Conservation (phyloP, 768 basidiomycete genomes). For the Leucogyrophana mollusca region DNA sequence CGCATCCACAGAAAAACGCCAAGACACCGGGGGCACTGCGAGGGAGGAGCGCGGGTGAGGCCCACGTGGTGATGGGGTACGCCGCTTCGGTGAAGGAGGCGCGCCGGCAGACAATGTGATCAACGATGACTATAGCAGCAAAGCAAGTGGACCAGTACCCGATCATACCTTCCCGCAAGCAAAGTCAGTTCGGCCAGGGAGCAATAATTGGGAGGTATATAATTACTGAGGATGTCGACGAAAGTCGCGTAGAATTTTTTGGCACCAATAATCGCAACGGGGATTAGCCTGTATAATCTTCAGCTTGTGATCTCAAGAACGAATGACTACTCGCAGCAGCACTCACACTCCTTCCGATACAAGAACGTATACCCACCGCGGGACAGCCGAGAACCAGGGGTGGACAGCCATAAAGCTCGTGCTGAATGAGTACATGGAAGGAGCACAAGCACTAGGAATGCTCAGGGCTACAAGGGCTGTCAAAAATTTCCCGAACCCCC, state of each 20-base stretch:
- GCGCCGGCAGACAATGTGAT: slow-evolving; percentile 44
- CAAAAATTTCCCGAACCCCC: slow-evolving; percentile 47
- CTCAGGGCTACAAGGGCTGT: slow-evolving; percentile 51
- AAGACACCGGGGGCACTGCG: slow-evolving; percentile 38
- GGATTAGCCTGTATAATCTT: slow-evolving; percentile 35
- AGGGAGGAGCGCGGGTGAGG: slow-evolving; percentile 36
- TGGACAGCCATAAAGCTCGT: slow-evolving; percentile 43
- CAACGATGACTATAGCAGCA: slow-evolving; percentile 37
- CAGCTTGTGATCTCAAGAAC: too few species aligned
- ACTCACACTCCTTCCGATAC: slow-evolving; percentile 44
- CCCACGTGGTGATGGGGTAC: slow-evolving; percentile 40
- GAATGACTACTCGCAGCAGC: background rate
- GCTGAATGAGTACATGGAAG: slow-evolving; percentile 57
- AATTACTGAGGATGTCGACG: slow-evolving; percentile 38
- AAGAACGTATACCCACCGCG: slow-evolving; percentile 47
- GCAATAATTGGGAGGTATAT: slow-evolving; percentile 6
- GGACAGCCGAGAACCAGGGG: slow-evolving; percentile 32
- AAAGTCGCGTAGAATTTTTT: slow-evolving; percentile 44
- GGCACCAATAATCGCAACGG: slow-evolving; percentile 47
- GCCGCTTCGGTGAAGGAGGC: slow-evolving; percentile 26
- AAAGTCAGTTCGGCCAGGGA: background rate
- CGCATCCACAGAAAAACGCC: slow-evolving; percentile 38
- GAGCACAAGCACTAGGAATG: slow-evolving; percentile 54
- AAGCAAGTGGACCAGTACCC: slow-evolving; percentile 44
- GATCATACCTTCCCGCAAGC: slow-evolving; percentile 35